These are phyloP conservation scores for Neonectria neomacrospora DNA, from an alignment of 2,329 filamentous ascomycete species.

Conservation along the genomic window DNA sequence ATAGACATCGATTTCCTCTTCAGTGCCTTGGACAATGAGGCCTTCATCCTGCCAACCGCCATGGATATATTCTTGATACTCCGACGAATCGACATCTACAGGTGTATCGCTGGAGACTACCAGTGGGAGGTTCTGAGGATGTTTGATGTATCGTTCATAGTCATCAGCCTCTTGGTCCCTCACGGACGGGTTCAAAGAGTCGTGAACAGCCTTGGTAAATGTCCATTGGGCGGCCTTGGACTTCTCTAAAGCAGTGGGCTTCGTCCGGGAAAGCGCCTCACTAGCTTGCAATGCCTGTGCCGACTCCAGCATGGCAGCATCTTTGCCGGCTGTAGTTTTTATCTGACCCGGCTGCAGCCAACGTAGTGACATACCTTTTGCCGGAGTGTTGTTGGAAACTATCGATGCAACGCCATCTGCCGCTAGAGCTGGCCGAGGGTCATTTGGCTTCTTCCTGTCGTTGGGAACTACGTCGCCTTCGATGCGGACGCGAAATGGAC, in stretches of 20 bases:
- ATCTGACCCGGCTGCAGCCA: constrained; percentile 67
- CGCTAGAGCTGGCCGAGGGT: constrained; percentile 51
- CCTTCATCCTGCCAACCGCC: constrained; percentile 72
- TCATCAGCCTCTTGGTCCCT: constrained; percentile 81
- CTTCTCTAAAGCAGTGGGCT: constrained; percentile 76
- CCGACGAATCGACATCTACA: constrained; percentile 66
- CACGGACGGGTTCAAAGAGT: constrained; percentile 87
- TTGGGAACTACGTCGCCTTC: constrained; percentile 67
- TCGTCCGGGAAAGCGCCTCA: constrained; percentile 53
- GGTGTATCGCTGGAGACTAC: constrained; percentile 77
- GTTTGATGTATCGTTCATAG: constrained; percentile 88
- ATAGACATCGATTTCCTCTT: constrained; percentile 68
- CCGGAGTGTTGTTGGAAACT: constrained; percentile 52
- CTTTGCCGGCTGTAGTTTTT: constrained; percentile 42
- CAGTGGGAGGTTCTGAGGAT: constrained; percentile 88
- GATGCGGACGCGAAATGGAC: constrained; percentile 85
- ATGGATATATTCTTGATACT: constrained; percentile 85
- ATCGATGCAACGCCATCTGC: constrained; percentile 55
- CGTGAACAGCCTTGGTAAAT: constrained; percentile 84
- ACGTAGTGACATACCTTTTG: constrained; percentile 64
- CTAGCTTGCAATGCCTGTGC: constrained; percentile 32
- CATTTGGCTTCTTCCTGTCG: constrained; percentile 71
- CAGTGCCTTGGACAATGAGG: constrained; percentile 62
- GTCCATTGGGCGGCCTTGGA: constrained; percentile 88
- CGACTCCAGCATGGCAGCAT: constrained; percentile 27